These are phyloP conservation scores for Epichloe sp. DNA, from an alignment of 2,329 filamentous ascomycete species.

Conservation along the genomic window DNA sequence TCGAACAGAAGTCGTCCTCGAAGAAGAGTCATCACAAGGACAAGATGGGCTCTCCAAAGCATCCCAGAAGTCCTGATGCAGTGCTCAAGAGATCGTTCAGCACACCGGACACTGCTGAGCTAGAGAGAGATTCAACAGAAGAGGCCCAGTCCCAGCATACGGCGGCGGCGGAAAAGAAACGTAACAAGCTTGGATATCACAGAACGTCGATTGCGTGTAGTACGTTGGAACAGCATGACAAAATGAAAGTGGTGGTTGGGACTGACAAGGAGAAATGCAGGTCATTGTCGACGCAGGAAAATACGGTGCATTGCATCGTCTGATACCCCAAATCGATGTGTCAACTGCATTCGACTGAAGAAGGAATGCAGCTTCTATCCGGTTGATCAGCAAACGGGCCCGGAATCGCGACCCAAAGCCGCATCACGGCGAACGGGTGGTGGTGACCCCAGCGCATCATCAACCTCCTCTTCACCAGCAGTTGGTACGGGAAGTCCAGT, in stretches of 20 bases:
- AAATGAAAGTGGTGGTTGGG: neutral
- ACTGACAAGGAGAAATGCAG: constrained; percentile 30
- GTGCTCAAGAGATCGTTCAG: constrained; percentile 37
- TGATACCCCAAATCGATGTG: constrained; percentile 67
- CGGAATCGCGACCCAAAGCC: constrained; percentile 31
- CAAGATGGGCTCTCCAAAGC: constrained; percentile 3
- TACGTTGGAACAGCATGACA: constrained; percentile 38
- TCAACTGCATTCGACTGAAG: constrained; percentile 86
- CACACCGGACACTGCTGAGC: constrained; percentile 32
- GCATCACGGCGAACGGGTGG: constrained; percentile 20
- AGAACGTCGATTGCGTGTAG: constrained; percentile 90
- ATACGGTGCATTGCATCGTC: constrained; percentile 76
- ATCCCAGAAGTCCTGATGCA: constrained; percentile 20
- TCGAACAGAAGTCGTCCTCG: neutral
- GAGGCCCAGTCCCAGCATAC: constrained; percentile 15
- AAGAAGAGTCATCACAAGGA: neutral
- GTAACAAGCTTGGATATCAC: constrained; percentile 93
- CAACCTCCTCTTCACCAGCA: constrained; percentile 36
- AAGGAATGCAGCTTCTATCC: constrained; percentile 90
- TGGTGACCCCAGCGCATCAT: constrained; percentile 26
- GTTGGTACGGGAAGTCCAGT: constrained; percentile 28
- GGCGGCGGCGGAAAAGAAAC: constrained; percentile 38
- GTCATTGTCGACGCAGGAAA: constrained; percentile 83
- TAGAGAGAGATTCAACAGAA: constrained; percentile 21
- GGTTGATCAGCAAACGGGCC: constrained; percentile 60